Base-by-base conservation (phyloP, 495 filamentous ascomycete species). In the Beverwykella pulmonaria region DNA sequence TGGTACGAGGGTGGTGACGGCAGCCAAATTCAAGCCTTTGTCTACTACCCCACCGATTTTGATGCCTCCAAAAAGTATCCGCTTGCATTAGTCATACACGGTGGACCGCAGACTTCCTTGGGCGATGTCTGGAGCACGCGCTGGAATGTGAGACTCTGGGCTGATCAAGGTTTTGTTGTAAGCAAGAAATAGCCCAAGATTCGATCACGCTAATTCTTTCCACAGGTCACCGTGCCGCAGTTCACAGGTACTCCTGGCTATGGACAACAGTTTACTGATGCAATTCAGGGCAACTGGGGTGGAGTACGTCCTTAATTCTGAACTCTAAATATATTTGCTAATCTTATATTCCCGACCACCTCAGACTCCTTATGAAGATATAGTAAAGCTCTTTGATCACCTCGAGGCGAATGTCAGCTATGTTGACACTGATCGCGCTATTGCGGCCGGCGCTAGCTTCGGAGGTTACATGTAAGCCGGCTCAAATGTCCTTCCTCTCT, bases 161-260 rank as follows among this genome's bases (percentile, higher is more conserved):
- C 83, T 15, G 83, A 86, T 53, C 82, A 86, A 52, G 84, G 84
- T 61, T 63, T 49, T 22, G 77, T 86, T 48, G 83, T 85, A 34
- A 5, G 32, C 12, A 34, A 34, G n/a, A 34, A 6, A 6, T 34
- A 34, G 6, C 12, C 32, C 32, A 34, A 34, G 32, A 34, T 34
- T 5, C 12, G 32, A 34, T 5, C 32, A 34, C 5, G 32, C 32
- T 34, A 34, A 34, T 34, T 6, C 5, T 34, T 34, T 34, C 32
- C 12, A 12, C 32, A 34, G 32, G 32, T 34, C 6, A 34, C 32
- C 32, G 12, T 34, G 0, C 81, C 82, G 0, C 84, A 86, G 63
- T 79, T 79, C 1, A 84, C 83, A 7, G 83, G 82, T 27, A 79
- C 77, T 48, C 78, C 80, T 50, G 81, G 82, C 9, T 86, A 78